Conservation (phyloP, 2,329 filamentous ascomycete genomes). For the Atkinsonella texensis region DNA sequence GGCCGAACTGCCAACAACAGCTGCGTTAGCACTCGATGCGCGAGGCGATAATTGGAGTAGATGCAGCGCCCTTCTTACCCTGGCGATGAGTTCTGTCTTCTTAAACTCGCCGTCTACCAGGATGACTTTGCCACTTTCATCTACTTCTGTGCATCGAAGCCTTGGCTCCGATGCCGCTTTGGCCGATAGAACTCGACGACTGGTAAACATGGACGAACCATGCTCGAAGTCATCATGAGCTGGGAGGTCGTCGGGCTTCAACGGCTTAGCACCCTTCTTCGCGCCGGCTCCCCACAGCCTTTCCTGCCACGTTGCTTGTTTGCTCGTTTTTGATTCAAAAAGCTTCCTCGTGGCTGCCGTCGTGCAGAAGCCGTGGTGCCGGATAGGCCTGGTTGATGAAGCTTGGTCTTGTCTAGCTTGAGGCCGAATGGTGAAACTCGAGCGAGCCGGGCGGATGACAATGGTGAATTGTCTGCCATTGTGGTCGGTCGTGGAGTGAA, state of each 20-base stretch:
- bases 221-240: slow-evolving; percentile 44
- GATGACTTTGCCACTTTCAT: slow-evolving; percentile 83
- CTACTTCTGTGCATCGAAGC: slow-evolving; percentile 87
- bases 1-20: slow-evolving; percentile 53
- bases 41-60: neutral
- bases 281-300: slow-evolving; percentile 32
- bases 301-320: slow-evolving; percentile 33
- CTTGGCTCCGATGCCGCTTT: slow-evolving; percentile 77
- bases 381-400: neutral
- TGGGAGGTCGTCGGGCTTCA: slow-evolving; percentile 48
- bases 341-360: slow-evolving; percentile 12
- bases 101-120: slow-evolving; percentile 93
- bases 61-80: slow-evolving; percentile 39
- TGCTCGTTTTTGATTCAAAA: slow-evolving; percentile 9
- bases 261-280: slow-evolving; percentile 25
- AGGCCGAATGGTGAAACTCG: neutral
- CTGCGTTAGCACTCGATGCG: neutral
- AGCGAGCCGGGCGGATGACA: neutral
- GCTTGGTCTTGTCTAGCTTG: neutral
- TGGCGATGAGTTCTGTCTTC: slow-evolving; percentile 93
- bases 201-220: slow-evolving; percentile 47
- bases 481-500: neutral
- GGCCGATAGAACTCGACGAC: slow-evolving; percentile 56
- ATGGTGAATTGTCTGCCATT: neutral
- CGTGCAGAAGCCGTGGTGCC: slow-evolving; percentile 16